phyloP scores from a whole-genome alignment of 495 filamentous ascomycete species.

The Aspergillus sclerotioniger region DNA sequence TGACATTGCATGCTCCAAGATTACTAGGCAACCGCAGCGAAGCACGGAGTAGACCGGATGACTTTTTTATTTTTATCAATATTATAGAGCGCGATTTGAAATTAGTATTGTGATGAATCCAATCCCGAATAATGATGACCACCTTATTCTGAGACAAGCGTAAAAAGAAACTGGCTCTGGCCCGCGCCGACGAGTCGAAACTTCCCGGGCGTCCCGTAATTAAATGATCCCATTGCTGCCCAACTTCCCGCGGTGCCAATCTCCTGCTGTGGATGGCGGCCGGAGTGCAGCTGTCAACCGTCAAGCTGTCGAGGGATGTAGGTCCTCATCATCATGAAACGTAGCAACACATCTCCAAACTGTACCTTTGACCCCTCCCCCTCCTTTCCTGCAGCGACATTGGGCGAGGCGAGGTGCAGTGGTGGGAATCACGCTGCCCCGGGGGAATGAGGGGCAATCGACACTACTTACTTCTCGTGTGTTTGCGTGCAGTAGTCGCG shows the following conservation, averaged over 20 bases:
- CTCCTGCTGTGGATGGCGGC: not conserved
- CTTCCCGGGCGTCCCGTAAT: slow-evolving; percentile 13
- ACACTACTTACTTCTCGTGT: not conserved
- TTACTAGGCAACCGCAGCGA: not conserved
- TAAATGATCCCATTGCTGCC: slow-evolving; percentile 42
- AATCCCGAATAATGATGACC: not conserved
- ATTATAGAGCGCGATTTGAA: not conserved
- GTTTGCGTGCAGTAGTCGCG: slow-evolving; percentile 10
- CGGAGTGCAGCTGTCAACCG: not conserved
- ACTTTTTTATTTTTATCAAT: not conserved
- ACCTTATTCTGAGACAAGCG: not conserved
- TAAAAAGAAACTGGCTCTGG: not conserved
- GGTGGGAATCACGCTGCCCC: not conserved
- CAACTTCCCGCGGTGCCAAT: slow-evolving; percentile 28
- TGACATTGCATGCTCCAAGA: slow-evolving; percentile 5
- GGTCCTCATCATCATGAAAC: slow-evolving; percentile 5
- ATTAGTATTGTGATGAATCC: not conserved
- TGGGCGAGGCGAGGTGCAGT: not conserved
- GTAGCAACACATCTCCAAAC: slow-evolving; percentile 1
- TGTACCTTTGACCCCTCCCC: slow-evolving; percentile 1
- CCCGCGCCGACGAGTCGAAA: slow-evolving; percentile 3
- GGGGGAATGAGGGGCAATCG: not conserved
- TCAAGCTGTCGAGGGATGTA: slow-evolving; percentile 2
- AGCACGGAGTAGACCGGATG: not conserved
- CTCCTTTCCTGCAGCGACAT: not conserved